Evolutionary conservation across 306 rosid species (phyloP).

Genomic region (Quercus berberidifolia): DNA sequence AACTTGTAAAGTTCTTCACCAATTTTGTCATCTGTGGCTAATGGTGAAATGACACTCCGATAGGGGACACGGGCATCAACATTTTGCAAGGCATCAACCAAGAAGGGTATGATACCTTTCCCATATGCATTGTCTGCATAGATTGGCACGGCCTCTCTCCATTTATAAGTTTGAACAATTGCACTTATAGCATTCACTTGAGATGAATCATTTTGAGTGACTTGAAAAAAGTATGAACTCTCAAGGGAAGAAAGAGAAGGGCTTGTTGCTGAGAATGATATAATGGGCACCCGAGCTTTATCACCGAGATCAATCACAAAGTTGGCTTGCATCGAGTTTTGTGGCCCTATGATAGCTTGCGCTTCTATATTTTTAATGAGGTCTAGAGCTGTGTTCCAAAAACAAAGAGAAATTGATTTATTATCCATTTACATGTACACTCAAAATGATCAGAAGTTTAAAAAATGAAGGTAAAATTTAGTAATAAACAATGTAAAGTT

Average conservation of each 20-base stretch:
- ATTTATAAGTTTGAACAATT: conserved; percentile 33
- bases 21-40: too few species aligned
- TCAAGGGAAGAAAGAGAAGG: conserved; percentile 36
- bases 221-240: conserved; percentile 44
- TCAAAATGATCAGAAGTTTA: too few species aligned
- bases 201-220: conserved; percentile 33
- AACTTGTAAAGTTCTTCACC: too few species aligned
- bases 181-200: conserved; percentile 42
- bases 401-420: too few species aligned
- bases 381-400: conserved; percentile 13
- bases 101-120: too few species aligned
- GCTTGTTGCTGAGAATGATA: conserved; percentile 55
- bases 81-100: too few species aligned
- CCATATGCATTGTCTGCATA: too few species aligned
- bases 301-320: conserved; percentile 48
- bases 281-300: conserved; percentile 46
- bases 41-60: too few species aligned
- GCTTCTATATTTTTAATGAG: conserved; percentile 22
- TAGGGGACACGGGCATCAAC: too few species aligned
- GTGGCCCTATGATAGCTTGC: conserved; percentile 44
- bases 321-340: conserved; percentile 41
- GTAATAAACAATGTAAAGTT: too few species aligned
- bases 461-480: too few species aligned
- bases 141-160: conserved; percentile 26
- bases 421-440: too few species aligned